phyloP scores from a whole-genome alignment of 345 rosid species.

The Carallia brachiata region DNA sequence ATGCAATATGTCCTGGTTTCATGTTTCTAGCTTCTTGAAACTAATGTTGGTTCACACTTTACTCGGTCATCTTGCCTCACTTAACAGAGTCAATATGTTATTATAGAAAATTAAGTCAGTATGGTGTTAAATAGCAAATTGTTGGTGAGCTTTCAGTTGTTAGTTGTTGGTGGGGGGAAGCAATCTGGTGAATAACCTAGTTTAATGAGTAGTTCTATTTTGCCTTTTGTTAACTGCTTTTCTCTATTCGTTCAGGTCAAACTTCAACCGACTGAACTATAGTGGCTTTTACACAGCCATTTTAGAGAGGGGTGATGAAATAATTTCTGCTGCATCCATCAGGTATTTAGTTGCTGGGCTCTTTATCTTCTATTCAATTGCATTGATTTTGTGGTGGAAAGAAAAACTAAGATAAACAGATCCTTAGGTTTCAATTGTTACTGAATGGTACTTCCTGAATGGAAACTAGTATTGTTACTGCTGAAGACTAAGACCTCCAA shows the following conservation, averaged over 20 bases:
- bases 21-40: no score
- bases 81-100: not conserved
- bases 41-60: no score
- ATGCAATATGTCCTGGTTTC: not conserved
- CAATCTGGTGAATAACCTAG: no score
- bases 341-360: constrained; percentile 42
- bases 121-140: not conserved
- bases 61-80: no score
- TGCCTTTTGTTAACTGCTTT: not conserved
- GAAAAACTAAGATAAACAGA: not conserved
- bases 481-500: not conserved
- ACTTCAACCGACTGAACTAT: constrained; percentile 75
- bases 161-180: not conserved
- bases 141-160: not conserved
- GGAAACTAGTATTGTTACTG: not conserved
- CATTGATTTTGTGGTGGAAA: not conserved
- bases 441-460: not conserved
- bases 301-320: constrained; percentile 89
- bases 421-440: not conserved
- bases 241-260: constrained; percentile 48
- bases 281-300: constrained; percentile 74
- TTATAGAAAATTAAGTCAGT: not conserved
- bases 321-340: constrained; percentile 76
- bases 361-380: not conserved
- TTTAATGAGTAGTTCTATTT: not conserved